phyloP scores from a whole-genome alignment of 1,284 basidiomycete species.

The Cronartium quercuum region DNA sequence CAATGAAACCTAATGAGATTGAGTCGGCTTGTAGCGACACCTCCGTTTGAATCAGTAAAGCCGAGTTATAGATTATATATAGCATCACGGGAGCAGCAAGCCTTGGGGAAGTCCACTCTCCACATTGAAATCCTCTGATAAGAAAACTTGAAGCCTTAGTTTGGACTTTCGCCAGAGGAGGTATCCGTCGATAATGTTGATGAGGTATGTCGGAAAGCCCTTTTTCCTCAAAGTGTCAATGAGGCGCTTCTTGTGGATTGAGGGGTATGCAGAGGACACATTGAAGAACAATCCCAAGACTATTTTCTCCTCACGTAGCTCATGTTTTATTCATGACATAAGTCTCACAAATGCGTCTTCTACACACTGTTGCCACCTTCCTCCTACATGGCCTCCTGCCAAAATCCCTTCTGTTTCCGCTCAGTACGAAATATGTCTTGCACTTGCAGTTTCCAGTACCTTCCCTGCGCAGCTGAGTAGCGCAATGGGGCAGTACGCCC shows the following conservation, averaged over 20 bases:
- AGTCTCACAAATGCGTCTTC: neutral
- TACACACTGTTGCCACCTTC: neutral
- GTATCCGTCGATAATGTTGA: neutral
- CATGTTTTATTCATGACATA: neutral
- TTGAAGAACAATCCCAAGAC: neutral
- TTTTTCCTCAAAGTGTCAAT: neutral
- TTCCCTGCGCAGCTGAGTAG: neutral
- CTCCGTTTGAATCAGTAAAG: neutral
- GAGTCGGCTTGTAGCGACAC: neutral
- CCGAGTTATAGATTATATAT: slow-evolving; percentile 4
- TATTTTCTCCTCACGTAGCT: neutral
- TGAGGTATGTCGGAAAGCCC: neutral
- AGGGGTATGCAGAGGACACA: neutral
- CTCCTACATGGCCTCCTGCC: neutral
- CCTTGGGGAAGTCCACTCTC: neutral
- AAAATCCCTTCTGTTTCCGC: neutral
- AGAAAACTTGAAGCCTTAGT: neutral
- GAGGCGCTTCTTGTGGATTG: neutral
- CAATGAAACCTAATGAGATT: neutral
- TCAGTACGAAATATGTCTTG: neutral
- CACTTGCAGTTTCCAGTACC: neutral
- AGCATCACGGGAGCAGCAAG: slow-evolving; percentile 2
- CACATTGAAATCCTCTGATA: neutral
- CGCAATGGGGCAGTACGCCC: neutral
- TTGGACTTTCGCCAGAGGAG: neutral